These are phyloP conservation scores for Phaeotremella skinneri DNA, from an alignment of 768 basidiomycete genomes.

Conservation along the genomic window DNA sequence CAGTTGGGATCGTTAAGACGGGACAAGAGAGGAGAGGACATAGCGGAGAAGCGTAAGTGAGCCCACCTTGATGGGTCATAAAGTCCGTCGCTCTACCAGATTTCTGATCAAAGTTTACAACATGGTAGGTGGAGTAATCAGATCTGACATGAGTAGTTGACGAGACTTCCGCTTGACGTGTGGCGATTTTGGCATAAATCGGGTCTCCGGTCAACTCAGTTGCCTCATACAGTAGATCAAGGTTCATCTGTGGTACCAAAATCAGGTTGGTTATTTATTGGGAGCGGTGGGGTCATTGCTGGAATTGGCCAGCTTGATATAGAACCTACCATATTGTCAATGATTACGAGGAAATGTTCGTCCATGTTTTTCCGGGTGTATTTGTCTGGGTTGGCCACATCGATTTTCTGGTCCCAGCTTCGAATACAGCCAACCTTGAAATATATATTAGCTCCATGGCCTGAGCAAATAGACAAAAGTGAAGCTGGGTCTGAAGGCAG, in stretches of 20 bases:
- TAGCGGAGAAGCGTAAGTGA: no score
- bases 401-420: constrained; percentile 31
- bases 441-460: not conserved
- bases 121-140: constrained; percentile 40
- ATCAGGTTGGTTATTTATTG: not conserved
- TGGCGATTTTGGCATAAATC: constrained; percentile 34
- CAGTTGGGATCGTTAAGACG: not conserved
- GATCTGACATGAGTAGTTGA: constrained; percentile 29
- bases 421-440: constrained; percentile 35
- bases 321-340: constrained; percentile 44
- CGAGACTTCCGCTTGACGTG: constrained; percentile 34
- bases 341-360: constrained; percentile 42
- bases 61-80: constrained; percentile 33
- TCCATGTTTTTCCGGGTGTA: constrained; percentile 32
- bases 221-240: constrained; percentile 40
- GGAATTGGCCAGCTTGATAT: not conserved
- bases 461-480: no score
- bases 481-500: not conserved
- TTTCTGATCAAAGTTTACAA: constrained; percentile 40
- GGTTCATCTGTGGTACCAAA: constrained; percentile 42
- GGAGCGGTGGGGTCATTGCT: not conserved
- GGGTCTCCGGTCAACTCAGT: constrained; percentile 34
- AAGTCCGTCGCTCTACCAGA: constrained; percentile 25
- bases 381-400: constrained; percentile 16
- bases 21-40: not conserved